These are phyloP conservation scores for Hanseniaspora opuntiae DNA, from an alignment of 805 yeast species.

Conservation along the genomic window DNA sequence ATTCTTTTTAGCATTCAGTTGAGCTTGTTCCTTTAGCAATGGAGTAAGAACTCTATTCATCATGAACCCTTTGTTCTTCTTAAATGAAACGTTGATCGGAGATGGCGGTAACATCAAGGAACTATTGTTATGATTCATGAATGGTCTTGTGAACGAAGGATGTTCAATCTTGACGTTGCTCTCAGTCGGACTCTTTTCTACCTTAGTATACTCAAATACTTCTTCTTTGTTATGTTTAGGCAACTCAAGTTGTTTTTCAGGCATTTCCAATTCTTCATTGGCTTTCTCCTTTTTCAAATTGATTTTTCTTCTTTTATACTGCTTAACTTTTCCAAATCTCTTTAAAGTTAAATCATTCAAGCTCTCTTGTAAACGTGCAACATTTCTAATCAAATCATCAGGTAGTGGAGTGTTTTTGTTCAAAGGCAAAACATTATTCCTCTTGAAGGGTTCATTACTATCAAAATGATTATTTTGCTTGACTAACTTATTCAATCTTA, in stretches of 20 bases:
- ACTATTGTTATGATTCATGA: not conserved
- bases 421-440: constrained; percentile 1
- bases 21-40: not conserved
- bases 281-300: constrained; percentile 14
- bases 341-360: constrained; percentile 21
- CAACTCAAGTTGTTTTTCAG: not conserved
- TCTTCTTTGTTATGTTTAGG: not conserved
- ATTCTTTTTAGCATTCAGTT: not conserved
- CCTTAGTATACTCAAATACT: not conserved
- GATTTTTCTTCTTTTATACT: constrained; percentile 24
- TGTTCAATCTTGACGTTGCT: not conserved
- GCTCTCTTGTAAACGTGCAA: constrained; percentile 23
- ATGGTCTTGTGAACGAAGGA: not conserved
- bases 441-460: not conserved
- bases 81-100: not conserved
- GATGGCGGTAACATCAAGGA: not conserved
- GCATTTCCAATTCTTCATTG: not conserved
- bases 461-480: not conserved
- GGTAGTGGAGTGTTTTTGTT: constrained; percentile 19
- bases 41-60: constrained; percentile 6
- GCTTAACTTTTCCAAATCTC: constrained; percentile 18
- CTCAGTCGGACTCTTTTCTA: not conserved
- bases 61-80: not conserved
- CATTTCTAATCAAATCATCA: constrained; percentile 19
- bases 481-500: constrained; percentile 9